Base-by-base conservation (phyloP, 148 eudicot species). In the Rhododendron kiyosumense region DNA sequence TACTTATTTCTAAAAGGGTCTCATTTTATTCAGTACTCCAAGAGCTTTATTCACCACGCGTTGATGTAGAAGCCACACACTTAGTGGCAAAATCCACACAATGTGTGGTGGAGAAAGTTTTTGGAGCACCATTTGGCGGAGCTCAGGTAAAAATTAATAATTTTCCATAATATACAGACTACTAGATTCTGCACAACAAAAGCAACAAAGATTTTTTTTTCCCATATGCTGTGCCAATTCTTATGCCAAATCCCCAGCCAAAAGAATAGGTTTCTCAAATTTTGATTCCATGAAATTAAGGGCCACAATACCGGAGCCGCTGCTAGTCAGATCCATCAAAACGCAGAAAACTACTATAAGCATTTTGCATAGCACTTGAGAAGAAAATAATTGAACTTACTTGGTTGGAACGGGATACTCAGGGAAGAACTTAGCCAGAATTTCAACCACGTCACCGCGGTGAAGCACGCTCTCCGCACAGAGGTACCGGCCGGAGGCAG, bases 381-480 rank as follows among this genome's bases (percentile, higher is more conserved):
- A 38, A 38, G 36, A 18, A 5, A 63, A 54, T 81, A 7, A 51
- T 34, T 0, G 59, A 84, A 91, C 98, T 88, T 93, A 96, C 99
- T 92, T 96, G 87, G 91, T 90, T 15, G 99, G 99, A 36, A 93
- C 90, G 14, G 99, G 99, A 81, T 96, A 95, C 87, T 96, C 98
- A 0, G 99, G 98, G 82, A 96, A 96, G 78, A 92, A 96, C 86
- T 96, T 96, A 57, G 94, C 93, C 78, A 96, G 85, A 77, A 95
- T 96, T 43, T 95, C 96, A n/a, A 96, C 97, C 20, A 96, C 94
- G 1, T 95, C 99, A 0, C 94, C 94, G 1, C 99, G 98, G 86
- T 96, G 99, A 85, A 96, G 95, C 69, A 93, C 93, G 75, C 93
- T 92, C 84, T 96, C 97, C 0, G 95, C 99, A 61, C 99, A 96